A percentile compares a stretch with the other conserved stretches of the same genome.
Evolutionary conservation across 73 alveolate genomes (phyloP).

Genomic region (Stentor roeselii): DNA sequence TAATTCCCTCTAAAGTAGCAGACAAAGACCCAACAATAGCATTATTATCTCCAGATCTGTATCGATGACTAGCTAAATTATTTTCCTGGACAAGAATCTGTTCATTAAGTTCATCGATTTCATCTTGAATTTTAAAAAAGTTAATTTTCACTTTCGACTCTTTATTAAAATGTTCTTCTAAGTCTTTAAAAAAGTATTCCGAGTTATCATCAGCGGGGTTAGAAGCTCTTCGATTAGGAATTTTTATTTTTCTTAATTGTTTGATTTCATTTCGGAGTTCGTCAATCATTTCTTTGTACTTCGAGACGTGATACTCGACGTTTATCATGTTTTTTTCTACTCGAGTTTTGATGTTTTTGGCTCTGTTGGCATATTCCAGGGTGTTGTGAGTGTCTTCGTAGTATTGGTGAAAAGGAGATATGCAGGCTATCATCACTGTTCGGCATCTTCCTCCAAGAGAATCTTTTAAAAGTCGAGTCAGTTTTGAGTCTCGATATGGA

Average conservation of each 20-base stretch:
- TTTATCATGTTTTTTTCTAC: slow-evolving; percentile 90
- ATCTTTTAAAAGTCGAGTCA: slow-evolving; percentile 93
- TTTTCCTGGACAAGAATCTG: neutral
- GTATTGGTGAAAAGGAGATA: slow-evolving; percentile 79
- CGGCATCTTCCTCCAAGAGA: slow-evolving; percentile 99
- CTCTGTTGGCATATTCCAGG: slow-evolving; percentile 99
- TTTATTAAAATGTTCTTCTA: neutral
- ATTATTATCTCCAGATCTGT: neutral
- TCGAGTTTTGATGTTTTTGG: slow-evolving; percentile 97
- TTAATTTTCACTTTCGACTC: neutral
- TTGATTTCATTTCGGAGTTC: slow-evolving; percentile 64
- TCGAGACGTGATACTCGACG: slow-evolving; percentile 96
- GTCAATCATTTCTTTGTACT: slow-evolving; percentile 82
- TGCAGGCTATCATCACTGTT: slow-evolving; percentile 99
- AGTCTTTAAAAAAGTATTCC: neutral
- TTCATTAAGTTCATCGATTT: neutral
- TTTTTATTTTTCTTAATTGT: slow-evolving; percentile 47
- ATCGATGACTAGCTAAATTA: neutral
- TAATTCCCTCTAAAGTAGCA: neutral
- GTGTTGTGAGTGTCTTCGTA: slow-evolving; percentile 98
- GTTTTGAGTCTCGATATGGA: slow-evolving; percentile 99
- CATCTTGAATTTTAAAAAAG: neutral
- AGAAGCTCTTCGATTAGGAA: neutral
- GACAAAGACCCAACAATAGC: neutral
- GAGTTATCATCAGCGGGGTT: neutral